Evolutionary conservation across 331 rosid species (phyloP).

Genomic region (Telfairia occidentalis): DNA sequence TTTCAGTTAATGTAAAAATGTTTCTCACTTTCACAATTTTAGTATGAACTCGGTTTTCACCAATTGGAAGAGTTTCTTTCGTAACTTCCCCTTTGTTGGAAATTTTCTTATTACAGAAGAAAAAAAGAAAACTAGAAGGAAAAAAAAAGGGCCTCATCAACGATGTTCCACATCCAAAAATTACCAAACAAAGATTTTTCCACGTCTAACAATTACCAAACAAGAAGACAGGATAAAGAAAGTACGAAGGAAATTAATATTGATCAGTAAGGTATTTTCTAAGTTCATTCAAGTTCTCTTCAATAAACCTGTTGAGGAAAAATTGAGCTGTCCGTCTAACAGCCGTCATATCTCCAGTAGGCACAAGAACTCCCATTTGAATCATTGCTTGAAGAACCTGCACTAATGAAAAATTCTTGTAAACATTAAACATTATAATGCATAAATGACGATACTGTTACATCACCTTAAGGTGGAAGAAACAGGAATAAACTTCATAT

Average conservation of each 20-base stretch:
- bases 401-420: constrained; percentile 17
- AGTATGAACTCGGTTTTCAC: background rate
- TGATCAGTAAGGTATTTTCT: background rate
- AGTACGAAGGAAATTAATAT: background rate
- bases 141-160: background rate
- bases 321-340: constrained; percentile 85
- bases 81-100: background rate
- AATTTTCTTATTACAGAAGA: background rate
- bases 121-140: background rate
- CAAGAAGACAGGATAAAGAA: background rate
- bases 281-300: constrained; percentile 6
- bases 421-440: constrained; percentile 9
- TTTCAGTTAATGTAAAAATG: background rate
- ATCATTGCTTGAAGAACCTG: constrained; percentile 97
- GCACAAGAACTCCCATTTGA: constrained; percentile 99
- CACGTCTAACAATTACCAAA: background rate
- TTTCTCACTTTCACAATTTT: background rate
- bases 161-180: background rate
- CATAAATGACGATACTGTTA: background rate
- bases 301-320: constrained; percentile 68
- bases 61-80: background rate
- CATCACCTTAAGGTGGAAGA: background rate
- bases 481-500: background rate
- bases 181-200: background rate
- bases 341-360: constrained; percentile 97